Conservation (phyloP, 2,329 filamentous ascomycete species). For the Diaporthe destruens region DNA sequence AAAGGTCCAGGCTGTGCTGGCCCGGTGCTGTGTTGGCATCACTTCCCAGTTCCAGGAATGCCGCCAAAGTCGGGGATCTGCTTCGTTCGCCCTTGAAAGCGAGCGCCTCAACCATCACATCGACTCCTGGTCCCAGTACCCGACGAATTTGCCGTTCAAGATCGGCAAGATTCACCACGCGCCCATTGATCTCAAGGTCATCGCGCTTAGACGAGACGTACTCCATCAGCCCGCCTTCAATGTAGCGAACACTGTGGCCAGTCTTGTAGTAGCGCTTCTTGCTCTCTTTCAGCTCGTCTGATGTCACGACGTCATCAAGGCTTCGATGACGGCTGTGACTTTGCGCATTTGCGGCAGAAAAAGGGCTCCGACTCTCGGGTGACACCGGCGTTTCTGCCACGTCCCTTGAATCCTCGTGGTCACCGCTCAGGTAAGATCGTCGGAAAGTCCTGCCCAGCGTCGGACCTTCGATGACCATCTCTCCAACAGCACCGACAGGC, state of each 20-base stretch:
- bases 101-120: conserved; percentile 63
- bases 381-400: conserved; percentile 47
- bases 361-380: conserved; percentile 49
- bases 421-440: conserved; percentile 21
- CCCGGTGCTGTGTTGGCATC: conserved; percentile 49
- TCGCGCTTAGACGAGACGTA: conserved; percentile 60
- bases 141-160: conserved; percentile 62
- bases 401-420: conserved; percentile 31
- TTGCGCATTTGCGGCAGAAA: conserved; percentile 40
- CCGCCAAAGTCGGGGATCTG: conserved; percentile 56
- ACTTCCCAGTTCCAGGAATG: conserved; percentile 63
- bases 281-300: conserved; percentile 45
- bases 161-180: conserved; percentile 56
- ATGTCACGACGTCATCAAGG: conserved; percentile 38
- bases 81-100: conserved; percentile 57
- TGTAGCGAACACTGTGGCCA: conserved; percentile 63
- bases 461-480: conserved; percentile 67
- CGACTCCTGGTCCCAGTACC: conserved; percentile 60
- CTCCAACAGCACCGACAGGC: conserved; percentile 61
- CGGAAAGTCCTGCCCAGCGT: conserved; percentile 54
- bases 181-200: conserved; percentile 56
- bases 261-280: conserved; percentile 61
- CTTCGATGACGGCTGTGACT: conserved; percentile 44
- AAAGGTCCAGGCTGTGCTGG: conserved; percentile 52
- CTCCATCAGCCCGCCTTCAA: conserved; percentile 61